Evolutionary conservation across 2,329 filamentous ascomycete genomes (phyloP).

Genomic region (Emmonsiellopsis sp.): DNA sequence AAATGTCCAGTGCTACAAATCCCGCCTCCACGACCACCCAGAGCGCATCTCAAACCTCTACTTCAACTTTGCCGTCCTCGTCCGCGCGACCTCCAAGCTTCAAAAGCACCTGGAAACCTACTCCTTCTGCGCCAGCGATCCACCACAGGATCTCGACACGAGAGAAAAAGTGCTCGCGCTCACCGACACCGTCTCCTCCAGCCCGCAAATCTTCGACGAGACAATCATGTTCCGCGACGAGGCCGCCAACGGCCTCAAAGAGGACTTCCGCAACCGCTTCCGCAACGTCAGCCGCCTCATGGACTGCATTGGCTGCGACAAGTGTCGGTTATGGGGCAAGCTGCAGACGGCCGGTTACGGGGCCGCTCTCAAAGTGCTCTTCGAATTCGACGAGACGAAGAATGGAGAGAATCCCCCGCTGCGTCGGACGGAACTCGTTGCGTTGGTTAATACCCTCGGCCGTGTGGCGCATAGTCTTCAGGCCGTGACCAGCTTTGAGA

Average conservation of each 20-base stretch:
- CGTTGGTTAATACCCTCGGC: constrained; percentile 87
- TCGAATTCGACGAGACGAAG: constrained; percentile 72
- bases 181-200: constrained; percentile 58
- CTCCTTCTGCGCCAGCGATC: constrained; percentile 86
- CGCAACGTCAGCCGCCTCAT: constrained; percentile 93
- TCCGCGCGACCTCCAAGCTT: constrained; percentile 83
- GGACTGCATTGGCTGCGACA: constrained; percentile 98
- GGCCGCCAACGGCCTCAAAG: constrained; percentile 65
- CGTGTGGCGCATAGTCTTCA: constrained; percentile 73
- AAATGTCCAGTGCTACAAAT: constrained; percentile 80
- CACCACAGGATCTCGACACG: constrained; percentile 66
- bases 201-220: constrained; percentile 81
- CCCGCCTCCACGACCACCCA: constrained; percentile 72
- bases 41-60: constrained; percentile 96
- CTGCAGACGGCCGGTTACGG: constrained; percentile 92
- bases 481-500: constrained; percentile 64
- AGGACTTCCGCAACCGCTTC: constrained; percentile 96
- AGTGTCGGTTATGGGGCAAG: constrained; percentile 97
- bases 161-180: constrained; percentile 74
- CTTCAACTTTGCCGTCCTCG: constrained; percentile 96
- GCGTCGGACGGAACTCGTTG: constrained; percentile 84
- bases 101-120: constrained; percentile 73
- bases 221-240: constrained; percentile 80
- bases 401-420: constrained; percentile 59
- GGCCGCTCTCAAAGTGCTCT: constrained; percentile 87